Conservation (phyloP, 1,139 yeast genomes). For the Insectozyma bohioensis region DNA sequence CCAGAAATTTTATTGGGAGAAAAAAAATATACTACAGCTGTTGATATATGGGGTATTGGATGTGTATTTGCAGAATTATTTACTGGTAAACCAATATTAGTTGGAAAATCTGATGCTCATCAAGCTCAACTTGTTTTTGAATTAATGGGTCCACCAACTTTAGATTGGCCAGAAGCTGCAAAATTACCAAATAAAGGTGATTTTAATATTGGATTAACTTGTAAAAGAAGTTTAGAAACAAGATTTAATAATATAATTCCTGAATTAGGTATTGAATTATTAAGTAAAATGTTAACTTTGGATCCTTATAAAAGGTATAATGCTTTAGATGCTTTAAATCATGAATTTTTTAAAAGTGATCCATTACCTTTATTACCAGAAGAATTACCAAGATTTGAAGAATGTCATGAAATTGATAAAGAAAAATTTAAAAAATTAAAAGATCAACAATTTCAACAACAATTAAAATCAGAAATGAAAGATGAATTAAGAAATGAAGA, state of each 20-base stretch:
- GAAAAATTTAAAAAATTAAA: constrained; percentile 50
- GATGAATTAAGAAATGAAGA: constrained; percentile 7
- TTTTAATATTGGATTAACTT: constrained; percentile 42
- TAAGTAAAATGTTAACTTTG: constrained; percentile 55
- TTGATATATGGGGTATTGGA: constrained; percentile 97
- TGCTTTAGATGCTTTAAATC: constrained; percentile 74
- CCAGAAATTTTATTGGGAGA: constrained; percentile 91
- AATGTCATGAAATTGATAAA: constrained; percentile 85
- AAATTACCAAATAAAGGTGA: constrained; percentile 60
- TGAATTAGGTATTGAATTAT: constrained; percentile 39
- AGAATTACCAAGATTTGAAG: constrained; percentile 72
- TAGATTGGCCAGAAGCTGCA: constrained; percentile 65
- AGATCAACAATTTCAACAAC: constrained; percentile 9
- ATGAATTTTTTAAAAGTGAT: constrained; percentile 60
- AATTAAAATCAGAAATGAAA: constrained; percentile 6
- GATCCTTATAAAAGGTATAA: constrained; percentile 76
- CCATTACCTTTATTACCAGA: constrained; percentile 61
- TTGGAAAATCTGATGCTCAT: constrained; percentile 85
- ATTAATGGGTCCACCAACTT: constrained; percentile 74
- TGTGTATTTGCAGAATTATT: constrained; percentile 94
- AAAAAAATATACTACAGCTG: constrained; percentile 83
- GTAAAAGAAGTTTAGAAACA: constrained; percentile 54
- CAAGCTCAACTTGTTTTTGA: constrained; percentile 83
- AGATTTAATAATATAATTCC: constrained; percentile 36
- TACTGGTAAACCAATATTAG: constrained; percentile 76